These are phyloP conservation scores for Phytophthora europaea DNA, from an alignment of 352 stramenopile species.

Conservation along the genomic window DNA sequence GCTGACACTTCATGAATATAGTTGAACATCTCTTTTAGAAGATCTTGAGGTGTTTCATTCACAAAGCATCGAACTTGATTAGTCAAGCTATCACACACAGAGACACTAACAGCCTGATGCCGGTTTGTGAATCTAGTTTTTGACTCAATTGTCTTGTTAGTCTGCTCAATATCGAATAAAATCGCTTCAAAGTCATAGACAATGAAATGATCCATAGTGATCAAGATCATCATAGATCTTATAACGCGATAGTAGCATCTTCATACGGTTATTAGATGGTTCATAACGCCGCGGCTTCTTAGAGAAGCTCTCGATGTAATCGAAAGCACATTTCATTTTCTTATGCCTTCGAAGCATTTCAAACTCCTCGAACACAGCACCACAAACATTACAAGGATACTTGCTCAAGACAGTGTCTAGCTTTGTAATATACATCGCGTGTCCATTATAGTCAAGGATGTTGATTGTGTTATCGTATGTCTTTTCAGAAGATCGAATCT, in stretches of 20 bases:
- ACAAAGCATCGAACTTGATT: conserved; percentile 1
- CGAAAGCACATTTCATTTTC: neutral
- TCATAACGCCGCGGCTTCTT: neutral
- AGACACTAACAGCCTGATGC: neutral
- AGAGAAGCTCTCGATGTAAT: neutral
- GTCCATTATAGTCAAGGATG: conserved; percentile 11
- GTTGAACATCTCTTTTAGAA: neutral
- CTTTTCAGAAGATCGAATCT: conserved; percentile 11
- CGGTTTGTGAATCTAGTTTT: neutral
- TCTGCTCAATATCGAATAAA: neutral
- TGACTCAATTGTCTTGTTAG: neutral
- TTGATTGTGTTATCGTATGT: conserved; percentile 1
- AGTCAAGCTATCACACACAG: neutral
- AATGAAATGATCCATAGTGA: conserved; percentile 32
- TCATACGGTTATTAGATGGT: neutral
- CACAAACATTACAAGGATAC: neutral
- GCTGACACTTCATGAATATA: neutral
- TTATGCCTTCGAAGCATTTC: neutral
- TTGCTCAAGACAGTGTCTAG: neutral
- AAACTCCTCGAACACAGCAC: neutral
- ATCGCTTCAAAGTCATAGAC: conserved; percentile 19
- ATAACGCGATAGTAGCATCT: conserved; percentile 9
- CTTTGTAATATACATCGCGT: neutral
- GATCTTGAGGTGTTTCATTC: neutral
- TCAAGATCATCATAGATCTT: conserved; percentile 2